Conservation (phyloP, 139 green algal genomes). For the Chlamydomonas eustigma region DNA sequence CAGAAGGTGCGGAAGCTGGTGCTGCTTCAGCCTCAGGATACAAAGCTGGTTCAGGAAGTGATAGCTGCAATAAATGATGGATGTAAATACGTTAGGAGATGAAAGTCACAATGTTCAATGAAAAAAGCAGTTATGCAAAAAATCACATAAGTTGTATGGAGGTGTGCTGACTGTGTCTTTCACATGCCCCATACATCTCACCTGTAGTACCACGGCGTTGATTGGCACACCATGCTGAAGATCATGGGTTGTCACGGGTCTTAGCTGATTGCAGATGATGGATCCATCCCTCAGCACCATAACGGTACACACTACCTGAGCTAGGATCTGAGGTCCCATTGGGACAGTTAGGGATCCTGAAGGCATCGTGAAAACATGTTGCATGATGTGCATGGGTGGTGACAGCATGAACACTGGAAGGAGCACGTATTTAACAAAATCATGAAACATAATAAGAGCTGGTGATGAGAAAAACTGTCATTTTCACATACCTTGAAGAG, state of each 20-base stretch:
- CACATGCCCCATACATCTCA: slow-evolving; percentile 19
- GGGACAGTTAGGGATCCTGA: neutral
- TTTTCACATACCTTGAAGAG: too few species aligned
- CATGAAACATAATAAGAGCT: too few species aligned
- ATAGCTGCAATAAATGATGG: neutral
- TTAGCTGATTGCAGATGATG: slow-evolving; percentile 21
- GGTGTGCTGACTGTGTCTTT: neutral
- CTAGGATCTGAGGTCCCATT: slow-evolving; percentile 15
- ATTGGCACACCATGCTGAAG: slow-evolving; percentile 23
- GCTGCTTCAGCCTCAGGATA: neutral
- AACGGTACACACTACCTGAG: slow-evolving; percentile 30
- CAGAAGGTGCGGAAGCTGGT: neutral
- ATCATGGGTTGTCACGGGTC: slow-evolving; percentile 22
- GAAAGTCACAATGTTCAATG: neutral
- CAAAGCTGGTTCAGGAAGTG: neutral
- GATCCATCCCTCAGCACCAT: slow-evolving; percentile 4
- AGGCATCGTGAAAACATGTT: too few species aligned
- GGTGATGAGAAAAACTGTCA: too few species aligned
- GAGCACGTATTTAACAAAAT: too few species aligned
- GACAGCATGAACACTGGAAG: too few species aligned
- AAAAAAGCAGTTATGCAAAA: neutral
- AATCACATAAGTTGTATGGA: neutral
- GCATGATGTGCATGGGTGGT: too few species aligned
- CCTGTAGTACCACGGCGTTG: slow-evolving; percentile 39
- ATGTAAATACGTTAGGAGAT: too few species aligned